These are phyloP conservation scores for Zygosaccharomyces siamensis DNA, from an alignment of 805 yeast species.

Conservation along the genomic window DNA sequence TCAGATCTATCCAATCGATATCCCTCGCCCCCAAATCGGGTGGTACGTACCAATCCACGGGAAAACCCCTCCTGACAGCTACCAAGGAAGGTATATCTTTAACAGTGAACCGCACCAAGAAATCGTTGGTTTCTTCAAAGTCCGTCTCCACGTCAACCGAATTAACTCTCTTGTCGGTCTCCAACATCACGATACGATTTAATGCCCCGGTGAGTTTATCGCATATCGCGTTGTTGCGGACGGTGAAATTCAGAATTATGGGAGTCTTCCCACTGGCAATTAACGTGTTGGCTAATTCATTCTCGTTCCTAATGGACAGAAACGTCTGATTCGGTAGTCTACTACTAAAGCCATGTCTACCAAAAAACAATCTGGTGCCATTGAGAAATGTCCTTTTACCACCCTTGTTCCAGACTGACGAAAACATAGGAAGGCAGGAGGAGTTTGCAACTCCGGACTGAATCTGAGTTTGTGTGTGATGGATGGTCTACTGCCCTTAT, in stretches of 20 bases:
- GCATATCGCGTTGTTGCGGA: slow-evolving; percentile 56
- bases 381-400: neutral
- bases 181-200: slow-evolving; percentile 46
- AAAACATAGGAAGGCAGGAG: too few species aligned
- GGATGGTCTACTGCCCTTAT: too few species aligned
- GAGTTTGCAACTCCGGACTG: too few species aligned
- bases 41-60: slow-evolving; percentile 39
- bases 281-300: slow-evolving; percentile 54
- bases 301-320: slow-evolving; percentile 49
- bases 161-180: slow-evolving; percentile 49
- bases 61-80: slow-evolving; percentile 60
- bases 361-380: neutral
- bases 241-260: slow-evolving; percentile 64
- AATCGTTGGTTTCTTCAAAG: slow-evolving; percentile 54
- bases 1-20: slow-evolving; percentile 42
- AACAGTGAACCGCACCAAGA: slow-evolving; percentile 54
- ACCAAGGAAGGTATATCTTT: slow-evolving; percentile 61
- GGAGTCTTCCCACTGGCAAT: slow-evolving; percentile 51
- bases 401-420: too few species aligned
- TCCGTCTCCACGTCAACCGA: slow-evolving; percentile 72
- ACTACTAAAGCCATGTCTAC: neutral
- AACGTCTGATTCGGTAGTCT: slow-evolving; percentile 26
- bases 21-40: slow-evolving; percentile 28
- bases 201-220: slow-evolving; percentile 60
- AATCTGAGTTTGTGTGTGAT: too few species aligned